These are phyloP conservation scores for Scutellaria barbata DNA, from an alignment of 257 asterid species.

Conservation along the genomic window DNA sequence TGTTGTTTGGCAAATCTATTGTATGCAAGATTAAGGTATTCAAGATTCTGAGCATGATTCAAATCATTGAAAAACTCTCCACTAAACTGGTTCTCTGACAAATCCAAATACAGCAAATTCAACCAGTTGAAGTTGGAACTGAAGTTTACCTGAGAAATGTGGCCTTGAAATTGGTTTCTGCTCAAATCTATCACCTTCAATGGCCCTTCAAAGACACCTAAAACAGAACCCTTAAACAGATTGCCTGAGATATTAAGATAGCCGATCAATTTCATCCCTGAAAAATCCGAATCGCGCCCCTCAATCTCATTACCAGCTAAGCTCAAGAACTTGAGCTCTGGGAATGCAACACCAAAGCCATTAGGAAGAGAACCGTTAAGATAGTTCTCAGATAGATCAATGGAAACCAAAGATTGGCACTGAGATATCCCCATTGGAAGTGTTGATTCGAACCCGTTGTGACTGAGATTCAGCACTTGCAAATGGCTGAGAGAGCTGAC, in stretches of 20 bases:
- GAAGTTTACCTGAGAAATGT: conserved; percentile 75
- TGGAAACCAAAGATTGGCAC: conserved; percentile 57
- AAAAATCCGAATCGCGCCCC: conserved; percentile 72
- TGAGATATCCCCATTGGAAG: conserved; percentile 65
- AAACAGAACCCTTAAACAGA: conserved; percentile 70
- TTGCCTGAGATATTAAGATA: conserved; percentile 82
- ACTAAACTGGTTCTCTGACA: conserved; percentile 79
- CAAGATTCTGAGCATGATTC: conserved; percentile 55
- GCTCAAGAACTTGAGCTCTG: conserved; percentile 60
- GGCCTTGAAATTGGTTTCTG: conserved; percentile 86
- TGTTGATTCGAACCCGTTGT: conserved; percentile 59
- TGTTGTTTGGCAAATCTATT: conserved; percentile 70
- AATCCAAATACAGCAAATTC: conserved; percentile 69
- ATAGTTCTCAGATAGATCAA: conserved; percentile 75
- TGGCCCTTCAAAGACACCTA: conserved; percentile 60
- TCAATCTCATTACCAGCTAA: conserved; percentile 61
- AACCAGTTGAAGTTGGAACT: conserved; percentile 64
- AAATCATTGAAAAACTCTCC: conserved; percentile 65
- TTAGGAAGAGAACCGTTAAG: conserved; percentile 61
- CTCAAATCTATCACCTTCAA: conserved; percentile 87
- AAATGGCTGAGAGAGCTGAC: conserved; percentile 65
- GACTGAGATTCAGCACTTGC: conserved; percentile 61
- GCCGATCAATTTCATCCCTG: conserved; percentile 51
- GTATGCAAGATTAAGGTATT: conserved; percentile 78
- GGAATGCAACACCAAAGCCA: conserved; percentile 70